Evolutionary conservation across 2,329 filamentous ascomycete genomes (phyloP).

Genomic region (Colletotrichum neosansevieriae): DNA sequence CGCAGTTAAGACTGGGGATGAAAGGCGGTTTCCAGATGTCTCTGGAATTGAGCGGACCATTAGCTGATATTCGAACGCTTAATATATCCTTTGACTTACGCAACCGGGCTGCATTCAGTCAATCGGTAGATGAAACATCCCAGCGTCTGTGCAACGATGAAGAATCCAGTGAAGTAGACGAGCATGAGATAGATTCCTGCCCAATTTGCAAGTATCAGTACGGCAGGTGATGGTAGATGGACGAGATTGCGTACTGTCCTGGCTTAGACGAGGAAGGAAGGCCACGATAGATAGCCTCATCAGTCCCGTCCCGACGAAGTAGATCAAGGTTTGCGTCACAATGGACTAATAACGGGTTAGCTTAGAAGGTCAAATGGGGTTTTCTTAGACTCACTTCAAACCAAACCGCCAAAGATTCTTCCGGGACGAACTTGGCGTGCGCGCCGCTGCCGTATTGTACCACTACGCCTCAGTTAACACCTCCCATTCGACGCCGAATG

Average conservation of each 20-base stretch:
- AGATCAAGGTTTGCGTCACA: slow-evolving; percentile 39
- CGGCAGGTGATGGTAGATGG: not conserved
- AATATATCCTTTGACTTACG: not conserved
- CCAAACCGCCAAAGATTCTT: not conserved
- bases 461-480: not conserved
- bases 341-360: not conserved
- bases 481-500: no score
- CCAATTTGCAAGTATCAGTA: no score
- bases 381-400: not conserved
- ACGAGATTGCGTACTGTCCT: slow-evolving; percentile 46
- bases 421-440: not conserved
- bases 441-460: slow-evolving; percentile 2
- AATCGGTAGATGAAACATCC: slow-evolving; percentile 38
- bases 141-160: slow-evolving; percentile 35
- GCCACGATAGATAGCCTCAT: slow-evolving; percentile 50
- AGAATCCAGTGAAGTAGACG: slow-evolving; percentile 33
- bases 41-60: slow-evolving; percentile 6
- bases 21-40: slow-evolving; percentile 42
- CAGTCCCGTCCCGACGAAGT: slow-evolving; percentile 49
- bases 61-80: not conserved
- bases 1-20: slow-evolving; percentile 44
- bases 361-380: not conserved
- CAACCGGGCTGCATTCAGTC: slow-evolving; percentile 39
- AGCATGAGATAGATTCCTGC: slow-evolving; percentile 8
- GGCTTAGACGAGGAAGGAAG: slow-evolving; percentile 49